Conservation (phyloP, 441 rosid species). For the Populus hybrid region DNA sequence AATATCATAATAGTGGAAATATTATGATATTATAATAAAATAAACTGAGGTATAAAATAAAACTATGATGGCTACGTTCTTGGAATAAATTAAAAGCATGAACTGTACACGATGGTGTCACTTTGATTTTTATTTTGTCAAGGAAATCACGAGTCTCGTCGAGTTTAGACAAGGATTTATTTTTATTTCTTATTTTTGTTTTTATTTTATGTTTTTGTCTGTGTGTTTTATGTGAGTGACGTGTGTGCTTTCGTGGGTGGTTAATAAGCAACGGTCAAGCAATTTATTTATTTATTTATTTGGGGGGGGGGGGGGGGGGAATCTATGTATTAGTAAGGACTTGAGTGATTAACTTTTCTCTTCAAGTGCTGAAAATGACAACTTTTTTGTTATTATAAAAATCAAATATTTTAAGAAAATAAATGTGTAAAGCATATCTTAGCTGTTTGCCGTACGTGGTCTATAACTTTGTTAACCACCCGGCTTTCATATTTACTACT, state of each 20-base stretch:
- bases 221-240: background rate
- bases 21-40: too few relatives aligned
- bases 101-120: background rate
- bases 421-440: too few relatives aligned
- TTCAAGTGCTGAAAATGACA: too few relatives aligned
- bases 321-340: background rate
- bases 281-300: background rate
- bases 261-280: background rate
- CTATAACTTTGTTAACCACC: too few relatives aligned
- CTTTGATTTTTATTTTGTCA: background rate
- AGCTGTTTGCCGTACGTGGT: too few relatives aligned
- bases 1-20: too few relatives aligned
- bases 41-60: too few relatives aligned
- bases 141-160: background rate
- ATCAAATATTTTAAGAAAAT: too few relatives aligned
- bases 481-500: too few relatives aligned
- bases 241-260: conserved; percentile 20
- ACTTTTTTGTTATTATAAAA: too few relatives aligned
- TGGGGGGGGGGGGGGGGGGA: background rate
- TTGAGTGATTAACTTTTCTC: background rate
- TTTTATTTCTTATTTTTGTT: background rate
- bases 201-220: background rate
- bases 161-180: background rate
- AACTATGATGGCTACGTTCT: background rate
- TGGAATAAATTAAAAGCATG: background rate